These are phyloP conservation scores for Pythium rishiriense DNA, from an alignment of 352 stramenopile genomes.

Conservation along the genomic window DNA sequence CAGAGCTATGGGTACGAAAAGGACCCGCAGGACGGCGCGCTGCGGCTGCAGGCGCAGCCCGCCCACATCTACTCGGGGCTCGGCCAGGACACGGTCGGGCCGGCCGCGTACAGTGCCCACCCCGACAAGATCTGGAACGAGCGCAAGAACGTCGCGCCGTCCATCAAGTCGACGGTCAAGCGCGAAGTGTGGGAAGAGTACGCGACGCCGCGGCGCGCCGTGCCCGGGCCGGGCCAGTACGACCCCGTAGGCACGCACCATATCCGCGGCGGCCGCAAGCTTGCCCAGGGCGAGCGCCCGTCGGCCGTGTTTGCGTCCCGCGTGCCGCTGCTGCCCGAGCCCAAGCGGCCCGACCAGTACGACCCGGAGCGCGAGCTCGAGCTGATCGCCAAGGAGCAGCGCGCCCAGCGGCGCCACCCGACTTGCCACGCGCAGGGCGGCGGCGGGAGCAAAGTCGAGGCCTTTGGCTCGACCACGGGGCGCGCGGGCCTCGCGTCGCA, in stretches of 20 bases:
- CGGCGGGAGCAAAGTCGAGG: constrained; percentile 42
- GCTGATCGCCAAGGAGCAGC: constrained; percentile 51
- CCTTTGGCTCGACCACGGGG: constrained; percentile 71
- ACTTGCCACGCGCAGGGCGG: constrained; percentile 15
- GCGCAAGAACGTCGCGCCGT: constrained; percentile 62
- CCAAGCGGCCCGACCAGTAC: constrained; percentile 46
- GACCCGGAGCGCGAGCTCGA: constrained; percentile 70
- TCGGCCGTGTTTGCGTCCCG: constrained; percentile 79
- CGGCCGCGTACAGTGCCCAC: constrained; percentile 63
- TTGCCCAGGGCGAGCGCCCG: constrained; percentile 27
- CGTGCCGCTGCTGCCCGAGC: constrained; percentile 56
- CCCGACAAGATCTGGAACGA: constrained; percentile 55
- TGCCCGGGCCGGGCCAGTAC: constrained; percentile 74
- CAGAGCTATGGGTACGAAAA: constrained; percentile 76
- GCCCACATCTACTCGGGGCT: constrained; percentile 62
- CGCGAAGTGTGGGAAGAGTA: constrained; percentile 72
- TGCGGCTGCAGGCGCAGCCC: constrained; percentile 47
- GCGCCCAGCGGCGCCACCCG: constrained; percentile 33
- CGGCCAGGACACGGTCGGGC: constrained; percentile 70
- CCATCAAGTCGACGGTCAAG: constrained; percentile 68
- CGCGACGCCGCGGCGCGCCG: constrained; percentile 39
- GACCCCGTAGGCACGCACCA: constrained; percentile 21
- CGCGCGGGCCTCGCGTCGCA: constrained; percentile 57
- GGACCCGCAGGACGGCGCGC: constrained; percentile 38
- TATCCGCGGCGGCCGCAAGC: constrained; percentile 7